A percentile compares a stretch with the other conserved stretches of the same genome.
phyloP scores from a whole-genome alignment of 2,329 filamentous ascomycete genomes.

The Alternaria sp. region DNA sequence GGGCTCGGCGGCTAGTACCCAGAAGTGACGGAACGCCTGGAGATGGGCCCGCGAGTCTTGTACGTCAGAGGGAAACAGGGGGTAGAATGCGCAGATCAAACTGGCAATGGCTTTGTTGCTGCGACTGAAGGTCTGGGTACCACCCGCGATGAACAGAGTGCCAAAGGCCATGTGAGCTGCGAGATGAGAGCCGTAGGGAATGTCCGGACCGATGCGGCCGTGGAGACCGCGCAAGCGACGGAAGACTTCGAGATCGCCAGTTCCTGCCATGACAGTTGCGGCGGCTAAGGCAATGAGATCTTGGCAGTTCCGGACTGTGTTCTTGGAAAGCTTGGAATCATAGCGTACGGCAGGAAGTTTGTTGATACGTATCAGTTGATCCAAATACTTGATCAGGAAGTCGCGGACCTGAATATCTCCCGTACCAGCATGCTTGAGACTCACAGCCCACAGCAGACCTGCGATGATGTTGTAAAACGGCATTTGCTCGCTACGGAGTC shows the following conservation, averaged over 20 bases:
- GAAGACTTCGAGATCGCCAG: slow-evolving; percentile 85
- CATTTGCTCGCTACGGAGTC: slow-evolving; percentile 80
- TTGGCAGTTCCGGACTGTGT: slow-evolving; percentile 88
- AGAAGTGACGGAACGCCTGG: slow-evolving; percentile 95
- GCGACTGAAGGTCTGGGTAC: slow-evolving; percentile 89
- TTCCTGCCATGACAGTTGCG: slow-evolving; percentile 93
- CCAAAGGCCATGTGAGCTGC: slow-evolving; percentile 92
- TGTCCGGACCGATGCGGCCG: slow-evolving; percentile 81
- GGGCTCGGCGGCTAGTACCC: slow-evolving; percentile 90
- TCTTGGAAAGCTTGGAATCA: slow-evolving; percentile 82
- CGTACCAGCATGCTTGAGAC: slow-evolving; percentile 56
- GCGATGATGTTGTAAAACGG: slow-evolving; percentile 92
- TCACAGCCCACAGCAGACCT: slow-evolving; percentile 77
- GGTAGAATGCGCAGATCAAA: slow-evolving; percentile 90
- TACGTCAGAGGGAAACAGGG: slow-evolving; percentile 85
- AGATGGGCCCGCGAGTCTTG: slow-evolving; percentile 94
- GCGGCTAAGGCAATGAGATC: slow-evolving; percentile 83
- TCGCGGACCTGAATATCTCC: slow-evolving; percentile 74
- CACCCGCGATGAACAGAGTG: slow-evolving; percentile 87
- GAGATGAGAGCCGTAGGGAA: slow-evolving; percentile 91
- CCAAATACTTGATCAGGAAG: slow-evolving; percentile 81
- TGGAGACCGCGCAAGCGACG: slow-evolving; percentile 86
- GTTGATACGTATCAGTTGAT: slow-evolving; percentile 82
- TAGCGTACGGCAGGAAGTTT: slow-evolving; percentile 70
- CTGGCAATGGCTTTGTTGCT: slow-evolving; percentile 86